phyloP scores from a whole-genome alignment of 495 filamentous ascomycete species.

The Daldinia caldariorum region DNA sequence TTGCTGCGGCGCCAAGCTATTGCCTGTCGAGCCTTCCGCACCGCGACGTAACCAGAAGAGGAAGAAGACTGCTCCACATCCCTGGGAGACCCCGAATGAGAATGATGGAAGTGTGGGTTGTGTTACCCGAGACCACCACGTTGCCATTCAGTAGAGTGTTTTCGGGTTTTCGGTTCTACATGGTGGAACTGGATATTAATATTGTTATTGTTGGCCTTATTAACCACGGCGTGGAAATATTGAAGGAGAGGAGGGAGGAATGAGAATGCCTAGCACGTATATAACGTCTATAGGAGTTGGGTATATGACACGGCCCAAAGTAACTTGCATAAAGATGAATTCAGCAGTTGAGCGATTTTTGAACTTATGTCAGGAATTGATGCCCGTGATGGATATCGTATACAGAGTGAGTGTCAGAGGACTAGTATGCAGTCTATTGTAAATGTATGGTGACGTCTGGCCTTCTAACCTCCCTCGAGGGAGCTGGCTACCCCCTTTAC shows the following conservation, averaged over 20 bases:
- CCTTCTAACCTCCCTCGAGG: too few relatives aligned
- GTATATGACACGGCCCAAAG: neutral
- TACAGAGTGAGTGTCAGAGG: too few relatives aligned
- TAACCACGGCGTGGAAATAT: neutral
- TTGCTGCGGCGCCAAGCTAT: constrained; percentile 25
- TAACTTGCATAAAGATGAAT: neutral
- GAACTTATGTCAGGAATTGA: neutral
- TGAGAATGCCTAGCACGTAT: neutral
- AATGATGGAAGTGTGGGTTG: constrained; percentile 23
- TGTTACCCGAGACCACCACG: neutral
- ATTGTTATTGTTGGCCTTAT: neutral
- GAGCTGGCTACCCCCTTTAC: too few relatives aligned
- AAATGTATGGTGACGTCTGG: too few relatives aligned
- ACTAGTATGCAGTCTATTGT: too few relatives aligned
- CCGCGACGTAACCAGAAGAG: constrained; percentile 14
- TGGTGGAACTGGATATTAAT: neutral
- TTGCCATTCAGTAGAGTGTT: constrained; percentile 4
- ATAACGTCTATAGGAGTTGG: neutral
- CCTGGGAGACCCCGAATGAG: constrained; percentile 11
- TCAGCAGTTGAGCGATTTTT: neutral
- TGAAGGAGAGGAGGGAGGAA: neutral
- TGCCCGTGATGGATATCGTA: too few relatives aligned
- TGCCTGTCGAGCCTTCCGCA: neutral
- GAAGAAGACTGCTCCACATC: neutral
- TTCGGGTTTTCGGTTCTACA: neutral